Percentiles rank a stretch among this genome's conserved stretches.
These are phyloP conservation scores for Massariosphaeria phaeospora DNA, from an alignment of 495 filamentous ascomycete species.

Conservation along the genomic window DNA sequence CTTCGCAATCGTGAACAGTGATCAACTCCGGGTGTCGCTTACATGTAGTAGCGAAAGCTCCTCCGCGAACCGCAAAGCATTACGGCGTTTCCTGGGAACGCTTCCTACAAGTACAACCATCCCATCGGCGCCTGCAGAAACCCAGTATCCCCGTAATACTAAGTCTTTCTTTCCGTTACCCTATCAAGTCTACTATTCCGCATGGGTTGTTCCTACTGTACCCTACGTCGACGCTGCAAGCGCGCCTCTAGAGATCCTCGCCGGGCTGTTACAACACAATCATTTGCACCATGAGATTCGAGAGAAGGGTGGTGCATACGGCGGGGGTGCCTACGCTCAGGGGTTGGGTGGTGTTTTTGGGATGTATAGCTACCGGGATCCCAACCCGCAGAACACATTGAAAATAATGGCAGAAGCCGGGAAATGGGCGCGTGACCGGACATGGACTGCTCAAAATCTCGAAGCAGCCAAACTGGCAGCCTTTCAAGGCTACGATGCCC, in stretches of 20 bases:
- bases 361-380: conserved; percentile 94
- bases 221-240: conserved; percentile 72
- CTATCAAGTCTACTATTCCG: conserved; percentile 94
- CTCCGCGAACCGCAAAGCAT: conserved; percentile 61
- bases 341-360: conserved; percentile 80
- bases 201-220: conserved; percentile 72
- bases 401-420: conserved; percentile 81
- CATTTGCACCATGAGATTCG: conserved; percentile 96
- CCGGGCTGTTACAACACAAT: conserved; percentile 93
- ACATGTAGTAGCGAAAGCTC: conserved; percentile 74
- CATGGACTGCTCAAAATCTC: conserved; percentile 81
- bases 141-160: conserved; percentile 41
- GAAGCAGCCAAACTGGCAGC: conserved; percentile 94
- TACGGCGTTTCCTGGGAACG: conserved; percentile 64
- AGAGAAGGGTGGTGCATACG: conserved; percentile 96
- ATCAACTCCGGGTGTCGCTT: conserved; percentile 68
- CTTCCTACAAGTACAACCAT: conserved; percentile 43
- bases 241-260: conserved; percentile 77
- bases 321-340: conserved; percentile 78
- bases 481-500: conserved; percentile 94
- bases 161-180: conserved; percentile 91
- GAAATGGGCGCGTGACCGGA: conserved; percentile 72
- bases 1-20: conserved; percentile 60
- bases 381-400: conserved; percentile 86
- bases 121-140: conserved; percentile 42